These are phyloP conservation scores for Monilinia aucupariae DNA, from an alignment of 2,329 filamentous ascomycete genomes.

Conservation along the genomic window DNA sequence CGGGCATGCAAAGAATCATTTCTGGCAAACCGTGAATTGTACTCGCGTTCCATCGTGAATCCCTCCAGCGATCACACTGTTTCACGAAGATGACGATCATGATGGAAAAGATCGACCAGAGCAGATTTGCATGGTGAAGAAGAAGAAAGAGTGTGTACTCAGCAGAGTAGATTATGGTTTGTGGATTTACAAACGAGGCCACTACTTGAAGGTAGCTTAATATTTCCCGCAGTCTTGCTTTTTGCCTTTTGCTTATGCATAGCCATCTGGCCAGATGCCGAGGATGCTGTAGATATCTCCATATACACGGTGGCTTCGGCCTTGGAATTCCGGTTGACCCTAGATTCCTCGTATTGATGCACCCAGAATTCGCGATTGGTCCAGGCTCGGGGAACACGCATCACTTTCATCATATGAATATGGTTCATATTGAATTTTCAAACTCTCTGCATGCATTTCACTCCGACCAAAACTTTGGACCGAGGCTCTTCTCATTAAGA, in stretches of 20 bases:
- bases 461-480: not conserved
- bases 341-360: not conserved
- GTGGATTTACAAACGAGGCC: constrained; percentile 9
- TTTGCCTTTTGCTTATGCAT: no score
- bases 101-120: not conserved
- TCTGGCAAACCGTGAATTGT: not conserved
- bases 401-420: no score
- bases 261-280: no score
- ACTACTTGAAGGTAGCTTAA: not conserved
- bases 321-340: not conserved
- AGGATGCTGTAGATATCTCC: not conserved
- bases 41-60: not conserved
- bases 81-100: not conserved
- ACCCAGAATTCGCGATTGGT: not conserved
- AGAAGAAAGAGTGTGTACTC: no score
- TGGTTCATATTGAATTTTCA: not conserved
- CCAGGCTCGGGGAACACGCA: not conserved
- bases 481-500: not conserved
- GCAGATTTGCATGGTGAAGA: not conserved
- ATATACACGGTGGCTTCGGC: not conserved
- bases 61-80: no score
- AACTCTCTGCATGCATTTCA: not conserved
- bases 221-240: constrained; percentile 1
- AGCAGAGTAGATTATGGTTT: no score
- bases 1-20: not conserved